Evolutionary conservation across 768 basidiomycete genomes (phyloP).

Genomic region (Pleurotus djamor): DNA sequence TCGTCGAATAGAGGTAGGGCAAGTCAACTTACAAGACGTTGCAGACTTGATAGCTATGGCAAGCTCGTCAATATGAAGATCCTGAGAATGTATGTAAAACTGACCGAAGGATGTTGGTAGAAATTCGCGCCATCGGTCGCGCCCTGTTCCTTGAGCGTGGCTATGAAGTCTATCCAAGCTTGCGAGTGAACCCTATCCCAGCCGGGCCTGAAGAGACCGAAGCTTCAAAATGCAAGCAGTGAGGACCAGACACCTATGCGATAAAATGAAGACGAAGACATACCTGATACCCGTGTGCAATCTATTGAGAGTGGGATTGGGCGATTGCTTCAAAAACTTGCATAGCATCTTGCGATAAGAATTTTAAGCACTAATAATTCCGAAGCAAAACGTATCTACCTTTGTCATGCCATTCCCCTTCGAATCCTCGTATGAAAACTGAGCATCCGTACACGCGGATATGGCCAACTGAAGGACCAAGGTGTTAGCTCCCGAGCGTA

Average conservation of each 20-base stretch:
- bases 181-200: neutral
- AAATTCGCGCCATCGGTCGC: neutral
- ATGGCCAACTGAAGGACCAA: neutral
- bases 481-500: neutral
- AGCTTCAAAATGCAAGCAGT: too few relatives aligned
- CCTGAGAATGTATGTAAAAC: neutral
- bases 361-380: neutral
- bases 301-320: neutral
- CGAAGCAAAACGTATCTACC: neutral
- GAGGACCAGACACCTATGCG: too few relatives aligned
- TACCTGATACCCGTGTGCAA: neutral
- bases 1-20: too few relatives aligned
- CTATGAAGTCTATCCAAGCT: neutral
- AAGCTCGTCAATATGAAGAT: neutral
- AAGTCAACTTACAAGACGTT: neutral
- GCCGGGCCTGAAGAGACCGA: neutral
- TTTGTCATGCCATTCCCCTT: neutral
- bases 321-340: neutral
- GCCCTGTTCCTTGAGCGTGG: neutral
- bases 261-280: neutral
- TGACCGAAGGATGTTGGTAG: slow-evolving; percentile 2
- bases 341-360: neutral
- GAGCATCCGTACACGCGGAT: neutral
- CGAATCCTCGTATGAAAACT: slow-evolving; percentile 1
- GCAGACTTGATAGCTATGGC: neutral